Percentiles rank a stretch among this genome's conserved stretches.
Evolutionary conservation across 345 rosid species (phyloP).

Genomic region (Rhizophora mangle): DNA sequence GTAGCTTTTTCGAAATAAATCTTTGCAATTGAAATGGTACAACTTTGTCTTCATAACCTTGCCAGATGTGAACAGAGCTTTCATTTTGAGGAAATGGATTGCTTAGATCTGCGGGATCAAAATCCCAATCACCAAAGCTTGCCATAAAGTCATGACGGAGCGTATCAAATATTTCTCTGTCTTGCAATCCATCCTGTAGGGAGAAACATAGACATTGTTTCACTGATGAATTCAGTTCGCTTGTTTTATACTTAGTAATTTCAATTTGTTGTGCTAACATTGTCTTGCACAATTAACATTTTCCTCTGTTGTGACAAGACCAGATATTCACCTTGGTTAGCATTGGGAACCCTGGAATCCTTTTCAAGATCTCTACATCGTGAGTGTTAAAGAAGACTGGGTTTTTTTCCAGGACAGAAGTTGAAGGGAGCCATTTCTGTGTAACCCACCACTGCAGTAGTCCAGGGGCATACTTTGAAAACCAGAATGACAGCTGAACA

Average conservation of each 20-base stretch:
- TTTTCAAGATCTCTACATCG: conserved; percentile 64
- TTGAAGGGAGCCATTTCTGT: conserved; percentile 57
- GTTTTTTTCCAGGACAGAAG: conserved; percentile 50
- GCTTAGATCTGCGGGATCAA: conserved; percentile 59
- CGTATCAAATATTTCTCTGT: conserved; percentile 51
- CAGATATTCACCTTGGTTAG: conserved; percentile 56
- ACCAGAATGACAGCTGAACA: conserved; percentile 46
- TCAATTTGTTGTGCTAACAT: no score
- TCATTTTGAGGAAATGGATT: conserved; percentile 44
- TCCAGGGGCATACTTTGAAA: conserved; percentile 60
- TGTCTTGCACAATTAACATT: no score
- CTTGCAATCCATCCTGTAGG: conserved; percentile 50
- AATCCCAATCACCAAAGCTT: conserved; percentile 74
- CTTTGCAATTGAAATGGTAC: conserved; percentile 77
- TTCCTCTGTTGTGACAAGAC: neutral
- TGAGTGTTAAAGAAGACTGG: conserved; percentile 57
- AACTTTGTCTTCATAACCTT: conserved; percentile 81
- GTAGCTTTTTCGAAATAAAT: conserved; percentile 49
- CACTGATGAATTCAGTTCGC: neutral
- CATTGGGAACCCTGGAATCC: conserved; percentile 75
- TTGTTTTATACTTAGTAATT: neutral
- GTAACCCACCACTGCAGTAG: conserved; percentile 75
- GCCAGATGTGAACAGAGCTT: conserved; percentile 73
- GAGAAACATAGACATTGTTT: conserved; percentile 10
- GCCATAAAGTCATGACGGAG: conserved; percentile 58